Percentiles rank a stretch among this genome's conserved stretches.
Conservation (phyloP, 2,329 filamentous ascomycete species). For the Aspergillus pseudotamarii region DNA sequence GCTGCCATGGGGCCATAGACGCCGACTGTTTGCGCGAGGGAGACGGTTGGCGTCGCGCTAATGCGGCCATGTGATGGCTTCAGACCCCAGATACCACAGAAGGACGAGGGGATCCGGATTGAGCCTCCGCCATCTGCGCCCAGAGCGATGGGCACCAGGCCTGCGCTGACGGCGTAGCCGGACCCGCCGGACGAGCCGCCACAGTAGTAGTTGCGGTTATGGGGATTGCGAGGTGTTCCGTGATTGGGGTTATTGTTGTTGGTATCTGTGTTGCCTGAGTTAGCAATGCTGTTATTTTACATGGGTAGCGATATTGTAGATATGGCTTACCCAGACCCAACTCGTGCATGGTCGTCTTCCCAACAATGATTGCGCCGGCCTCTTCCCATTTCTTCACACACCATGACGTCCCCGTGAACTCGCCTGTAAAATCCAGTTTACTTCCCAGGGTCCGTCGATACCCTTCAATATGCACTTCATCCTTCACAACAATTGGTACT, state of each 20-base stretch:
- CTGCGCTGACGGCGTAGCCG: constrained; percentile 69
- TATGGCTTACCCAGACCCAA: constrained; percentile 64
- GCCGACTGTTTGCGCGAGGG: constrained; percentile 63
- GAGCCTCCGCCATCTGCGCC: constrained; percentile 78
- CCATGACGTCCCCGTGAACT: constrained; percentile 64
- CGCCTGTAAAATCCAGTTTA: constrained; percentile 57
- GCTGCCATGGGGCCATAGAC: constrained; percentile 76
- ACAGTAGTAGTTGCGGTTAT: constrained; percentile 75
- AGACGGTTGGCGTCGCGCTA: constrained; percentile 59
- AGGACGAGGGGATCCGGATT: constrained; percentile 71
- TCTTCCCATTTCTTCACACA: constrained; percentile 72
- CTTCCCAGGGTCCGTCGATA: constrained; percentile 70
- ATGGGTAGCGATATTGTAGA: background rate
- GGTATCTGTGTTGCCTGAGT: constrained; percentile 56
- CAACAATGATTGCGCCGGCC: constrained; percentile 73
- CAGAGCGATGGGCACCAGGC: constrained; percentile 71
- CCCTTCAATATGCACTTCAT: constrained; percentile 72
- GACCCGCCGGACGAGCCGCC: constrained; percentile 80
- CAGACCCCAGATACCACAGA: constrained; percentile 80
- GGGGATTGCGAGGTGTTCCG: constrained; percentile 77
- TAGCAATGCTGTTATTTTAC: background rate
- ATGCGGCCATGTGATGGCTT: constrained; percentile 77
- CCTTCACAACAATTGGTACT: constrained; percentile 81
- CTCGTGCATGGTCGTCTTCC: constrained; percentile 80
- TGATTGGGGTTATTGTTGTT: constrained; percentile 79